Conservation (phyloP, 345 rosid genomes). For the Aquilaria yunnanensis region DNA sequence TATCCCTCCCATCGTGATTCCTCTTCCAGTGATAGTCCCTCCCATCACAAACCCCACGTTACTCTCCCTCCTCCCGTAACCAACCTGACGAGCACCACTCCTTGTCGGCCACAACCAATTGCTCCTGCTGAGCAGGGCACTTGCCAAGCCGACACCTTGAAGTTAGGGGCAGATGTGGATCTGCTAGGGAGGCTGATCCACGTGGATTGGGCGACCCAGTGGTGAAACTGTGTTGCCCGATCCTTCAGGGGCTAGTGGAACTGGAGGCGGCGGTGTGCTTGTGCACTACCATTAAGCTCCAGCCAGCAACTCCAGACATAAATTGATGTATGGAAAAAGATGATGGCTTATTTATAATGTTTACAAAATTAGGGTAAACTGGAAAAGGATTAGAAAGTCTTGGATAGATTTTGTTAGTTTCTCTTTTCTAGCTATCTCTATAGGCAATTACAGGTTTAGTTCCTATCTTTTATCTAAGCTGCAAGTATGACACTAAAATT, state of each 20-base stretch:
- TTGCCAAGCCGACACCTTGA: slow-evolving; percentile 80
- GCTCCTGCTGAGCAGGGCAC: slow-evolving; percentile 1
- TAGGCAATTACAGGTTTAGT: too few relatives aligned
- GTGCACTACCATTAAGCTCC: not conserved
- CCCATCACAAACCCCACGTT: slow-evolving; percentile 21
- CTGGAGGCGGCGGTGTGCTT: too few relatives aligned
- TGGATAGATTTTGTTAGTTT: too few relatives aligned
- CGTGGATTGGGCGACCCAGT: slow-evolving; percentile 72
- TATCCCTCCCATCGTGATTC: slow-evolving; percentile 27
- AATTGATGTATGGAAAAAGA: too few relatives aligned
- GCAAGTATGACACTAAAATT: too few relatives aligned
- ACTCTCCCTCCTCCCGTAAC: slow-evolving; percentile 20
- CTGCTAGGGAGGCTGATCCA: slow-evolving; percentile 83
- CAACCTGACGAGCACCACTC: slow-evolving; percentile 8
- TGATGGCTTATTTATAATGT: too few relatives aligned
- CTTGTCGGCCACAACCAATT: slow-evolving; percentile 28
- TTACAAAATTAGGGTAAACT: too few relatives aligned
- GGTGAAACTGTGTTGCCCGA: slow-evolving; percentile 57
- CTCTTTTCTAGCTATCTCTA: too few relatives aligned
- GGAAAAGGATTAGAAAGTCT: too few relatives aligned
- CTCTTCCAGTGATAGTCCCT: slow-evolving; percentile 22
- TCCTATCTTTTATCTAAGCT: too few relatives aligned
- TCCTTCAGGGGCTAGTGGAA: too few relatives aligned
- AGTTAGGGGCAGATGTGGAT: slow-evolving; percentile 91
- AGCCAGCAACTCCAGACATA: too few relatives aligned